Percentiles rank a stretch among this genome's conserved stretches.
These are phyloP conservation scores for Knoxia roxburghii DNA, from an alignment of 257 asterid genomes.

Conservation along the genomic window DNA sequence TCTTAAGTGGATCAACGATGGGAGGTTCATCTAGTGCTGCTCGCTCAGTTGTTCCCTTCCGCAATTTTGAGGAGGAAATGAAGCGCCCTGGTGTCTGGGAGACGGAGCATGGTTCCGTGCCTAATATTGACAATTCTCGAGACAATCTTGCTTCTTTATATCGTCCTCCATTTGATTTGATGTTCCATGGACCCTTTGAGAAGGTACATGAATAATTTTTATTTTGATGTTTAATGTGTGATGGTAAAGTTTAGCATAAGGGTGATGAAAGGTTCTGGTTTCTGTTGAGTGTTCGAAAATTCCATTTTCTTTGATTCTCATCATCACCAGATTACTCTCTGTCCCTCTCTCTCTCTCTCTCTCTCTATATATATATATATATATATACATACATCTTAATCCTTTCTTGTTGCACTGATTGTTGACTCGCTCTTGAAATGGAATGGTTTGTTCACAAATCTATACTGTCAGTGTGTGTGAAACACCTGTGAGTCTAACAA, in stretches of 20 bases:
- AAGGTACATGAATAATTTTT: slow-evolving; percentile 41
- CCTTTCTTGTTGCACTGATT: not conserved
- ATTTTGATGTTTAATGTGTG: not conserved
- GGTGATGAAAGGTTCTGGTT: not conserved
- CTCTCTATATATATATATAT: too few species aligned
- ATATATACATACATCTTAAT: not conserved
- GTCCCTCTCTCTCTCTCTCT: not conserved
- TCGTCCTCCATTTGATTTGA: slow-evolving; percentile 91
- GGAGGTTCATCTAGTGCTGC: slow-evolving; percentile 61
- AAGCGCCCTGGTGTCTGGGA: slow-evolving; percentile 85
- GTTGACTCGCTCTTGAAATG: not conserved
- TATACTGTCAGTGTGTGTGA: not conserved
- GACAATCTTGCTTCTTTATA: slow-evolving; percentile 94
- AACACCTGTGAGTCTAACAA: not conserved
- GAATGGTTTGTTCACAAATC: not conserved
- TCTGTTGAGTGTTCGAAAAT: not conserved
- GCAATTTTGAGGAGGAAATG: slow-evolving; percentile 95
- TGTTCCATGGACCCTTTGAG: slow-evolving; percentile 87
- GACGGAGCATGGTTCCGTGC: slow-evolving; percentile 58
- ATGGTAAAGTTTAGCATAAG: too few species aligned
- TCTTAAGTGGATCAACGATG: slow-evolving; percentile 39
- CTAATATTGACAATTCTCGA: slow-evolving; percentile 51
- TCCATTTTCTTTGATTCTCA: not conserved
- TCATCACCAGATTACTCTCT: not conserved
- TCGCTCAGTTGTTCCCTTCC: slow-evolving; percentile 81